phyloP scores from a whole-genome alignment of 2,329 filamentous ascomycete genomes.

The Botryotinia narcissicola region DNA sequence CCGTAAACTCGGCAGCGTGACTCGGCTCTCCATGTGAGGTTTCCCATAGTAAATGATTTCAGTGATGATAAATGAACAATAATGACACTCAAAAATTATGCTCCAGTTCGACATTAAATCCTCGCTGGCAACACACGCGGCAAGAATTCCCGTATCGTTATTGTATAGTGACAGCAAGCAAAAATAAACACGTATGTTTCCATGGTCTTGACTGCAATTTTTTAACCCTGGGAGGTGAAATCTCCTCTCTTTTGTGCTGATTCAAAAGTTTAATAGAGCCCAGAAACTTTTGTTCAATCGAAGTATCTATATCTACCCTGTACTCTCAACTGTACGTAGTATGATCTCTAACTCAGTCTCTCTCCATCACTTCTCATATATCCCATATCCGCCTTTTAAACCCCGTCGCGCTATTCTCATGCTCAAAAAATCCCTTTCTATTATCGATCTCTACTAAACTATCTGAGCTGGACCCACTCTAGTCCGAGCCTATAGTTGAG shows the following conservation, averaged over 20 bases:
- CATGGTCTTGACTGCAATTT: no score
- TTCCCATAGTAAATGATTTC: background rate
- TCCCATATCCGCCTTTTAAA: background rate
- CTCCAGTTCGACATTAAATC: background rate
- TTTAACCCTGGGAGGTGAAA: background rate
- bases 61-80: background rate
- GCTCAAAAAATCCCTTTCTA: background rate
- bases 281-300: rapidly evolving
- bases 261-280: background rate
- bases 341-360: no score
- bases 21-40: background rate
- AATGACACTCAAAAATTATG: background rate
- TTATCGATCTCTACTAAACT: background rate
- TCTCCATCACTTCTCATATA: background rate
- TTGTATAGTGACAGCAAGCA: no score
- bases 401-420: background rate
- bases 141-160: no score
- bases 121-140: background rate
- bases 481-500: rapidly evolving
- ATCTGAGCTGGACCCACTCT: background rate
- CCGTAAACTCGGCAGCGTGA: background rate
- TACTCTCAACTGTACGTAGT: background rate
- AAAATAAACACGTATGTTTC: no score
- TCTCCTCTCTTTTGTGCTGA: background rate
- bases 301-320: background rate